Percentiles rank a stretch among this genome's conserved stretches.
phyloP scores from a whole-genome alignment of 352 stramenopile genomes.

The Phytophthora vignae region DNA sequence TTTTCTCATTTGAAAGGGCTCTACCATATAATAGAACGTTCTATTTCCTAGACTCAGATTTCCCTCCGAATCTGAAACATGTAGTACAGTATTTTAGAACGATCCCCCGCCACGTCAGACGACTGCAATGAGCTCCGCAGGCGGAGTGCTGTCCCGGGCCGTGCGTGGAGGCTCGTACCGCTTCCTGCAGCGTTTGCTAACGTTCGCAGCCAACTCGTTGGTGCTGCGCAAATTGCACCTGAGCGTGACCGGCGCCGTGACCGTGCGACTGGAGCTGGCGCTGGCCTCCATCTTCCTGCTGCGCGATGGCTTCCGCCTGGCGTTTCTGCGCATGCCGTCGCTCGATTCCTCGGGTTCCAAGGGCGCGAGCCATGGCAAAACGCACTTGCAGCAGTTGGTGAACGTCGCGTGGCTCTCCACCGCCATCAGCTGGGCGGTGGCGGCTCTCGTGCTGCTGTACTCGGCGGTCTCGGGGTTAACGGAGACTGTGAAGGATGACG shows the following conservation, averaged over 20 bases:
- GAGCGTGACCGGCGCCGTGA: conserved; percentile 80
- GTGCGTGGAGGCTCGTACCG: conserved; percentile 76
- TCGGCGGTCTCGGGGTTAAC: conserved; percentile 23
- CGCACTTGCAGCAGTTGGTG: conserved; percentile 68
- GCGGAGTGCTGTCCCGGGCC: conserved; percentile 52
- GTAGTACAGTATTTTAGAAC: too few relatives aligned
- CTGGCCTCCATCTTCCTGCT: conserved; percentile 91
- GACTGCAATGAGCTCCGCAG: conserved; percentile 21
- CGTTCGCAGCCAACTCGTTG: conserved; percentile 87
- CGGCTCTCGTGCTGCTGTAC: conserved; percentile 35
- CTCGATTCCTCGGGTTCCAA: conserved; percentile 43
- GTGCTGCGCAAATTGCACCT: conserved; percentile 78
- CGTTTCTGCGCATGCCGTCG: conserved; percentile 82
- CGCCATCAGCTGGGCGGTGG: conserved; percentile 61
- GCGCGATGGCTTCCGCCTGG: conserved; percentile 90
- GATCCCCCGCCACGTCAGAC: conserved; percentile 24
- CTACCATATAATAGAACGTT: too few relatives aligned
- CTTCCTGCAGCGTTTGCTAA: conserved; percentile 87
- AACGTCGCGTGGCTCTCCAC: conserved; percentile 86
- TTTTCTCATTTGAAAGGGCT: too few relatives aligned
- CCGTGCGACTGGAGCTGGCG: conserved; percentile 89
- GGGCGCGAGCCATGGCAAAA: conserved; percentile 2
- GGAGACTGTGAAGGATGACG: conserved; percentile 10
- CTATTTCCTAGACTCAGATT: too few relatives aligned
- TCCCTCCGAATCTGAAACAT: too few relatives aligned